A percentile compares a stretch with the other conserved stretches of the same genome.
These are phyloP conservation scores for Vachellia collinsii DNA, from an alignment of 306 rosid species.

Conservation along the genomic window DNA sequence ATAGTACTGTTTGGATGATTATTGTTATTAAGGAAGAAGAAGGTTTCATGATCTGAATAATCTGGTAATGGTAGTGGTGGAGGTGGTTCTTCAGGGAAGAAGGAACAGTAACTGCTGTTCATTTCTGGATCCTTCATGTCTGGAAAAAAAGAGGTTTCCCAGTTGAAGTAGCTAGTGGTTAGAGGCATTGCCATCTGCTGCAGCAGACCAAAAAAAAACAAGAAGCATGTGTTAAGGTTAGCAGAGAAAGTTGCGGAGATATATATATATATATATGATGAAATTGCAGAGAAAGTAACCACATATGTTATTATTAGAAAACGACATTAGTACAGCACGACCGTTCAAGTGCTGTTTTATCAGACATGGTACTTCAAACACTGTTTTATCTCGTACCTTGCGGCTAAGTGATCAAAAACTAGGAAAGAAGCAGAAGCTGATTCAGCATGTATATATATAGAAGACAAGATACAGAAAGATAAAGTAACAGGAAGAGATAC, in stretches of 20 bases:
- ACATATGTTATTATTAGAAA: no score
- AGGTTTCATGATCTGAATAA: constrained; percentile 32
- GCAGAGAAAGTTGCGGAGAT: background rate
- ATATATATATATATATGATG: no score
- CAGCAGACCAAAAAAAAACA: background rate
- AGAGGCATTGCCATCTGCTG: background rate
- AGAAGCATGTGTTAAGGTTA: background rate
- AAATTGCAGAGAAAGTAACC: no score
- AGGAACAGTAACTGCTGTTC: background rate
- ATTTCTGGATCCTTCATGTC: background rate
- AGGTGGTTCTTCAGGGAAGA: constrained; percentile 24
- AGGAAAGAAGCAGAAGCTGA: background rate
- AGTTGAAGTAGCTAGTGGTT: constrained; percentile 26
- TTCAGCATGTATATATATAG: background rate
- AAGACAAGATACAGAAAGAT: background rate
- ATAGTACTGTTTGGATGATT: background rate
- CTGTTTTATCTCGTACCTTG: background rate
- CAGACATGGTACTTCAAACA: background rate
- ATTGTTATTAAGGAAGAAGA: background rate
- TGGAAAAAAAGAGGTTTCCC: background rate
- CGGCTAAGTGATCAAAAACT: background rate
- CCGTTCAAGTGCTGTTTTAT: no score
- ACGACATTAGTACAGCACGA: background rate
- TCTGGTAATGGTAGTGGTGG: background rate
- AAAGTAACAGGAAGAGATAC: background rate